These are phyloP conservation scores for Debaryomyces hansenii DNA, from an alignment of 805 yeast genomes.

Conservation along the genomic window DNA sequence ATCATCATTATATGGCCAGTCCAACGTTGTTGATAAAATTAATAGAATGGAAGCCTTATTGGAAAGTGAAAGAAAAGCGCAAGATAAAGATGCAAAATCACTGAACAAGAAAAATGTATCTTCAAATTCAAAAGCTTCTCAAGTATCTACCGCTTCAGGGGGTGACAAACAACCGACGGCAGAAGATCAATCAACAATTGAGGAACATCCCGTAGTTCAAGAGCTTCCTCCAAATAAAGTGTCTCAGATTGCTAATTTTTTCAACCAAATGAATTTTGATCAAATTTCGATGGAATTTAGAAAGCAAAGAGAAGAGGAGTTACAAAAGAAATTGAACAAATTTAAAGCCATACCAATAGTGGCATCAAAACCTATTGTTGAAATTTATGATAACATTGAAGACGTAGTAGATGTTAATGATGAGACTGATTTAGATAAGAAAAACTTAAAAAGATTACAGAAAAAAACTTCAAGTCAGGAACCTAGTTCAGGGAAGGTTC, in stretches of 20 bases:
- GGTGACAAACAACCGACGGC: neutral
- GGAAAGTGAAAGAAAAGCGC: conserved; percentile 11
- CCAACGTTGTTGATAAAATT: conserved; percentile 25
- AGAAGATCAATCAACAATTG: neutral
- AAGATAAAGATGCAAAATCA: neutral
- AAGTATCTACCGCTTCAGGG: conserved; percentile 8
- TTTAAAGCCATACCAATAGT: conserved; percentile 70
- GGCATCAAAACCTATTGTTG: conserved; percentile 83
- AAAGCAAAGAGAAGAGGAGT: conserved; percentile 78
- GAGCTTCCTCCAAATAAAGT: conserved; percentile 37
- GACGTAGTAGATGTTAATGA: conserved; percentile 72
- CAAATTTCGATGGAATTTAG: conserved; percentile 84
- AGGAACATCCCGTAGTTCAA: neutral
- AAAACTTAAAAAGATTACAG: conserved; percentile 1
- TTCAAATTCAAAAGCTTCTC: conserved; percentile 12
- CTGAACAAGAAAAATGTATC: neutral
- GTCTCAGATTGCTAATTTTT: conserved; percentile 62
- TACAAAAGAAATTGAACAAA: conserved; percentile 57
- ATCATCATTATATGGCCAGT: conserved; percentile 18
- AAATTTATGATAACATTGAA: conserved; percentile 80
- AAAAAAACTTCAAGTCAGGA: conserved; percentile 3
- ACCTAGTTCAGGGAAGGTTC: neutral
- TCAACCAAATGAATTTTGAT: conserved; percentile 76
- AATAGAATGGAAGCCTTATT: conserved; percentile 26
- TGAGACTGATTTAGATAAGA: conserved; percentile 7